phyloP scores from a whole-genome alignment of 768 basidiomycete genomes.

The Agaricus sinodeliciosus region DNA sequence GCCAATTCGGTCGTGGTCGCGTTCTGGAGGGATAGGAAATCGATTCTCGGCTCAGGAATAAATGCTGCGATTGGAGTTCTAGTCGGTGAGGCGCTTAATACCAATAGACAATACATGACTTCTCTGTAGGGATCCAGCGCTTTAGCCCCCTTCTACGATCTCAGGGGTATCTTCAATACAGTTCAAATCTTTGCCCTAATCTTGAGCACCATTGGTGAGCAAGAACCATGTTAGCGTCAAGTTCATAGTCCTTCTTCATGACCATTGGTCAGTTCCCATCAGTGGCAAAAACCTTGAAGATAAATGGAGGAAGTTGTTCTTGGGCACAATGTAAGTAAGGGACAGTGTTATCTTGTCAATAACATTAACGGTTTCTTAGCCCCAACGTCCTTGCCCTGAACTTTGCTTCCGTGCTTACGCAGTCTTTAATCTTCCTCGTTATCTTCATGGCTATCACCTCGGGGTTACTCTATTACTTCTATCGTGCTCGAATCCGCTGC shows the following conservation, averaged over 20 bases:
- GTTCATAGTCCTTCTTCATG: background rate
- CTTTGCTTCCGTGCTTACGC: slow-evolving; percentile 52
- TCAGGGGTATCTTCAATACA: slow-evolving; percentile 62
- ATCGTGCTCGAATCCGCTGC: slow-evolving; percentile 39
- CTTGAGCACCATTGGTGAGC: slow-evolving; percentile 56
- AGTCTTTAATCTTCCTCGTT: slow-evolving; percentile 54
- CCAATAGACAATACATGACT: background rate
- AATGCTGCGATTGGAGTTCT: slow-evolving; percentile 47
- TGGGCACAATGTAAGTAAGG: slow-evolving; percentile 57
- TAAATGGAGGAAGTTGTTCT: slow-evolving; percentile 52
- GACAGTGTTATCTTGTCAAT: background rate
- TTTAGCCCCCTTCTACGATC: slow-evolving; percentile 60
- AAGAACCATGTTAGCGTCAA: background rate
- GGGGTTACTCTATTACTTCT: slow-evolving; percentile 52
- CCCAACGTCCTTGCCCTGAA: slow-evolving; percentile 74
- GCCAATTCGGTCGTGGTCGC: slow-evolving; percentile 41
- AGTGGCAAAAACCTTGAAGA: slow-evolving; percentile 29
- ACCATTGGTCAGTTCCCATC: slow-evolving; percentile 28
- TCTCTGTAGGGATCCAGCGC: slow-evolving; percentile 57
- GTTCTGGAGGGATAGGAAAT: slow-evolving; percentile 48
- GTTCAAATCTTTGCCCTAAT: slow-evolving; percentile 69
- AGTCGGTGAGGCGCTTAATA: slow-evolving; percentile 28
- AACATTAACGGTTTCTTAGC: slow-evolving; percentile 25
- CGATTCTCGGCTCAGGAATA: slow-evolving; percentile 39
- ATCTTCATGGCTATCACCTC: slow-evolving; percentile 51